Evolutionary conservation across 169 alveolate genomes (phyloP).

Genomic region (Toxoplasma gondii): DNA sequence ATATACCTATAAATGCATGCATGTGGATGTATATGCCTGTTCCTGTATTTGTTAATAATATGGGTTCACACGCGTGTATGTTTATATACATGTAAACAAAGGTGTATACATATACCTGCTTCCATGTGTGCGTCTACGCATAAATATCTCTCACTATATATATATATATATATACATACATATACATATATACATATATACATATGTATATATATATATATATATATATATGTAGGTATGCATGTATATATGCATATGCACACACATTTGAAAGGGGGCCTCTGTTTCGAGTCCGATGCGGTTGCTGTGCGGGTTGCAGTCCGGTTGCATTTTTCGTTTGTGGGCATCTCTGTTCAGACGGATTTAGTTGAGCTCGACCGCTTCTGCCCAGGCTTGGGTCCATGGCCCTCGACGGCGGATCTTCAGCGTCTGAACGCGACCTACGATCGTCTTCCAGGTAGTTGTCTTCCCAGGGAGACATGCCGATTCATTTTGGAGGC

Average conservation of each 20-base stretch:
- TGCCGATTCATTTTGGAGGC: neutral
- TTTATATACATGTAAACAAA: neutral
- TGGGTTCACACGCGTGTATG: neutral
- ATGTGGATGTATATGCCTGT: neutral
- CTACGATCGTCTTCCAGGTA: neutral
- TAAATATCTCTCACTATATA: too few relatives aligned
- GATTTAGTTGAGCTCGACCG: slow-evolving; percentile 14
- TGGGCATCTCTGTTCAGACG: neutral
- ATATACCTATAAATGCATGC: neutral
- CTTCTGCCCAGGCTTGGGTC: slow-evolving; percentile 8
- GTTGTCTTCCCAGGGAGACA: neutral
- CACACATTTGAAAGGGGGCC: too few relatives aligned
- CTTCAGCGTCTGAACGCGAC: slow-evolving; percentile 25
- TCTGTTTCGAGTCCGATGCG: too few relatives aligned
- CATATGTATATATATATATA: too few relatives aligned
- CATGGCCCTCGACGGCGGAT: slow-evolving; percentile 4
- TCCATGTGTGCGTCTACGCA: too few relatives aligned
- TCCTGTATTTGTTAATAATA: neutral
- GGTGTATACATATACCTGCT: too few relatives aligned
- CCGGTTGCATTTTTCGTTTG: neutral
- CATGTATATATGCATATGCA: too few relatives aligned
- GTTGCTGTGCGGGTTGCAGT: neutral
- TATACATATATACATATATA: too few relatives aligned
- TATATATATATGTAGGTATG: too few relatives aligned
- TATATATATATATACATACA: too few relatives aligned